Evolutionary conservation across 495 filamentous ascomycete genomes (phyloP), one percentile per base, ranked within the genome.

Genomic region (Stereocaulon alpinum): DNA sequence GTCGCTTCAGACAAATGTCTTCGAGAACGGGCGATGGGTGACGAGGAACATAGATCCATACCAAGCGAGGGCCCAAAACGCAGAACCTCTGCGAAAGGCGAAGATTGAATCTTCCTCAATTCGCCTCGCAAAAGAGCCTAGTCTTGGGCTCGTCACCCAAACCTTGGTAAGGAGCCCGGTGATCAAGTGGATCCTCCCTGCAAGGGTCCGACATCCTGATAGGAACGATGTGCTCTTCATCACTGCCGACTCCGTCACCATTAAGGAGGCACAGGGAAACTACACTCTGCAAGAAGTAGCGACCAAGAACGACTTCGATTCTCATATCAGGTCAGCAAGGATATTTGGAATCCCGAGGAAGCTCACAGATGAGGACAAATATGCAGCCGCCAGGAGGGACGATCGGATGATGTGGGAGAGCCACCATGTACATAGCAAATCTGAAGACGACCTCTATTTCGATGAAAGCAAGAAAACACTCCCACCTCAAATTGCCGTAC

Each of bases 191-290:
- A 88, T 96, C 41, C 70, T 95, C 14, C 91, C 92, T 11, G 88
- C 86, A 10, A 81, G 86, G 59, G 77, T 97, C 53, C 77, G 90
- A 45, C 81, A 82, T 58, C 72, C 75, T 50, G 67, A 78, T 10
- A 77, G 82, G 57, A 91, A 95, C 56, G 91, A 98, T 76, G 87
- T 96, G 62, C 84, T 91, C n/a, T 91, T 96, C 61, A 80, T 98
- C 49, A 83, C 87, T 41, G 87, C 90, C 70, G 69, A 85, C 71
- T 67, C 64, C 15, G 44, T 77, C 44, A 81, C 88, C 52, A 81
- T 98, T 62, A 85, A 76, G 63, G 74, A 86, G 63, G 83, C 86
- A 65, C 69, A 71, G 44, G 59, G 72, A 61, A 73, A 86, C 73
- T 80, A 80, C 15, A 83, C 83, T 59, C 77, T 96, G 14, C 77